phyloP scores from a whole-genome alignment of 2,329 filamentous ascomycete species.

The Aspergillus clavatus region DNA sequence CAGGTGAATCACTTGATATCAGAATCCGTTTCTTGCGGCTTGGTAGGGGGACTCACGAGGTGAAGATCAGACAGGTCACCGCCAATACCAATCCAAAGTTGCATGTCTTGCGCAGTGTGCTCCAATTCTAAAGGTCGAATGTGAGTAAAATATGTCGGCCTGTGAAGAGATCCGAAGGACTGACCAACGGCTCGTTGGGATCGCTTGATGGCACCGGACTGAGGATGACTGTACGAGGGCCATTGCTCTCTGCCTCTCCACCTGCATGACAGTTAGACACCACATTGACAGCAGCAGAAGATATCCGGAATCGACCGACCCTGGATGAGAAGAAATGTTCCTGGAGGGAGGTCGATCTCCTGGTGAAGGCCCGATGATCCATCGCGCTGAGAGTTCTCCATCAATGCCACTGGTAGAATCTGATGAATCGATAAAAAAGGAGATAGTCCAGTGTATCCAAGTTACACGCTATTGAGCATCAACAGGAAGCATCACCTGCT shows the following conservation, averaged over 20 bases:
- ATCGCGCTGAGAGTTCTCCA: conserved; percentile 8
- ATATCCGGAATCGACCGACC: conserved; percentile 9
- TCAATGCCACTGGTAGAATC: conserved; percentile 3
- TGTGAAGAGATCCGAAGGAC: background rate
- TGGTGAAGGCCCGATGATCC: background rate
- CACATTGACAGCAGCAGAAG: background rate
- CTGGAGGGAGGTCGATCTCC: conserved; percentile 15
- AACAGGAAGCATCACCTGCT: too few species aligned
- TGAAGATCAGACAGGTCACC: conserved; percentile 43
- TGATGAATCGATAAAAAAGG: background rate
- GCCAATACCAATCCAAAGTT: conserved; percentile 42
- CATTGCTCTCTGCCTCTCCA: conserved; percentile 8
- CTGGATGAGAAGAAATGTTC: conserved; percentile 23
- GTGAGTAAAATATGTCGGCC: too few species aligned
- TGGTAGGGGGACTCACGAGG: conserved; percentile 26
- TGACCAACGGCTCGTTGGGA: conserved; percentile 37
- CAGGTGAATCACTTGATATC: too few species aligned
- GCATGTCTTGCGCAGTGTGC: conserved; percentile 35
- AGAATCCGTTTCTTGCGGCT: too few species aligned
- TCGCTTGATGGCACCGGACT: conserved; percentile 35
- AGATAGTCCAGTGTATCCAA: too few species aligned
- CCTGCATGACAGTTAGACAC: conserved; percentile 7
- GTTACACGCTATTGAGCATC: too few species aligned
- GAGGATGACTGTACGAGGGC: conserved; percentile 24
- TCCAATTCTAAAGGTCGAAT: conserved; percentile 48